Base-by-base conservation (phyloP, 352 stramenopile genomes). In the Blastocystis sp. region DNA sequence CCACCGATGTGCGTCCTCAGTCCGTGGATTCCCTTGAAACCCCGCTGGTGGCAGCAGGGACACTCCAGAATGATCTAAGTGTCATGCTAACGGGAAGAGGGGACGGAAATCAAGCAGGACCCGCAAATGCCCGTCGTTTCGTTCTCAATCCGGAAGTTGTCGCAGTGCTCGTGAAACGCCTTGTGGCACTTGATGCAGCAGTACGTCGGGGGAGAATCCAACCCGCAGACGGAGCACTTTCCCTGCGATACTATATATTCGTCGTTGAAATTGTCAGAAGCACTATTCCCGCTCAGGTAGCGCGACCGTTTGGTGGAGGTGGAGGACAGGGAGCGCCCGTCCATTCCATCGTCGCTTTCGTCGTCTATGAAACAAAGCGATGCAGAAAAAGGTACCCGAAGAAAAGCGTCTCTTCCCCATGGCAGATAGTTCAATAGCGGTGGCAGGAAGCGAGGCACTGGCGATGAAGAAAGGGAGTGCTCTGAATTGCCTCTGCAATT, bases 11-110 rank as follows among this genome's bases (percentile, higher is more conserved):
- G 74, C 10, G 74, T 84, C 17, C 74, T 52, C 38, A 84, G 41
- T 19, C 74, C 74, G 66, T 84, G 74, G 69, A 69, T 84, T 1
- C 74, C 74, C 43, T 84, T 84, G 41, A 84, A 84, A 41, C 74
- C 74, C 2, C 74, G 74, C 61, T 84, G 74, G 38, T 84, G 74
- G 41, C 74, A 84, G 61, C 74, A 84, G 4, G 74, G 74, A 69
- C 74, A 84, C 56, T 84, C 74, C 48, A 84, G 56, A 59, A 84
- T 84, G 40, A 84, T 84, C 74, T 84, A 7, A 5, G 4, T 38
- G 14, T 53, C 0, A 84, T 43, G 17, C 21, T 17, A 2, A 56
- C 10, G 21, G 43, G 52, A 59, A 10, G 69, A 19, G 52, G 10
- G 45, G 11, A 84, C 74, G 23, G 74, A 70, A 34, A 62, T 48